phyloP scores from a whole-genome alignment of 176 grass and related monocot genomes.

The Saccharum spontaneum region DNA sequence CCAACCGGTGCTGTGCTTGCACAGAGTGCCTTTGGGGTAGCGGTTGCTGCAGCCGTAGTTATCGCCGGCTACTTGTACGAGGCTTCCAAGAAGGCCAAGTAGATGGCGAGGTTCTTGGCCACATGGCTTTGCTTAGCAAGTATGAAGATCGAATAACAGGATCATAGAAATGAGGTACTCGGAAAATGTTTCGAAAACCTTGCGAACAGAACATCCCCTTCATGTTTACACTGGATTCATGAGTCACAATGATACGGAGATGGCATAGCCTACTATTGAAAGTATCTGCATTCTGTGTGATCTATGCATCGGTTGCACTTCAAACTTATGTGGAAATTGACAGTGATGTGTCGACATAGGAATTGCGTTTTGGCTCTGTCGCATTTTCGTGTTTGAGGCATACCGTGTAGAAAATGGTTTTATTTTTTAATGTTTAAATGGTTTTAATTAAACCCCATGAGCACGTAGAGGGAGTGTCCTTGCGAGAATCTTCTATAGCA shows the following conservation, averaged over 20 bases:
- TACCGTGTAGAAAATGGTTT: neutral
- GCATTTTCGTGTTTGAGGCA: neutral
- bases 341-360: neutral
- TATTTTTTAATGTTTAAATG: neutral
- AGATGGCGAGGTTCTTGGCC: slow-evolving; percentile 8
- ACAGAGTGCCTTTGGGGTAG: slow-evolving; percentile 79
- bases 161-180: neutral
- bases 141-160: slow-evolving; percentile 34
- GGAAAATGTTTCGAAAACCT: neutral
- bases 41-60: slow-evolving; percentile 74
- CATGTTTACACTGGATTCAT: neutral
- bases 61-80: slow-evolving; percentile 73
- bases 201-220: neutral
- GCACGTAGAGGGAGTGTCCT: too few species aligned
- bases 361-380: neutral
- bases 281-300: too few species aligned
- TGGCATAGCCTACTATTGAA: slow-evolving; percentile 19
- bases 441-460: too few species aligned
- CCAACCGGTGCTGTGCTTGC: slow-evolving; percentile 46
- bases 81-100: slow-evolving; percentile 61
- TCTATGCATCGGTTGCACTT: neutral
- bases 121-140: neutral
- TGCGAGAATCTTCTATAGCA: too few species aligned
- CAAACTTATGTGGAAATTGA: neutral
- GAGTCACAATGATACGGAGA: neutral